Percentiles rank a stretch among this genome's conserved stretches.
These are phyloP conservation scores for Rubia peregrina DNA, from an alignment of 305 asterid genomes.

Conservation along the genomic window DNA sequence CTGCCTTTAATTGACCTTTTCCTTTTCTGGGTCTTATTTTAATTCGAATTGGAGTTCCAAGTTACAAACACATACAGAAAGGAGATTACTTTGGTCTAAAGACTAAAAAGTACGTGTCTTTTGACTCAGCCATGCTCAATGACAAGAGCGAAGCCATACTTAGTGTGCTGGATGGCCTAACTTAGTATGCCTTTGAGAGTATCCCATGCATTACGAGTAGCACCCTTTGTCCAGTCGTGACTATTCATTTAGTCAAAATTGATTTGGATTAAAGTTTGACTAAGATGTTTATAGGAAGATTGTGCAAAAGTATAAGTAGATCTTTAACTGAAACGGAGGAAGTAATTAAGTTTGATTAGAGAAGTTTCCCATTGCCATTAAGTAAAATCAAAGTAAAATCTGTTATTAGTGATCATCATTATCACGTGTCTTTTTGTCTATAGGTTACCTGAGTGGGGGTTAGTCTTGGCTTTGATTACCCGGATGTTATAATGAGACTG, in stretches of 20 bases:
- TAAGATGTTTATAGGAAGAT: no score
- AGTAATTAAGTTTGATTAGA: neutral
- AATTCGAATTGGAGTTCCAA: neutral
- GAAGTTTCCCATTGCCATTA: neutral
- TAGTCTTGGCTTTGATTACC: neutral
- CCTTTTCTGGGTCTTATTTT: neutral
- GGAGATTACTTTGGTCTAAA: conserved; percentile 1
- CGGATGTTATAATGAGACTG: neutral
- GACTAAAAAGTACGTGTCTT: neutral
- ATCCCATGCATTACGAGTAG: neutral
- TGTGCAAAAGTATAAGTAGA: neutral
- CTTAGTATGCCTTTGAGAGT: neutral
- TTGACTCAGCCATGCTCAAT: conserved; percentile 5
- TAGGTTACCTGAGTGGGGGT: neutral
- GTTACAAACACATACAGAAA: neutral
- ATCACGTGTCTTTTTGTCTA: neutral
- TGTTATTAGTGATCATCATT: neutral
- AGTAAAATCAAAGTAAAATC: conserved; percentile 1
- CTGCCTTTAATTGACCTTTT: conserved; percentile 1
- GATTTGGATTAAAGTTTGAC: neutral
- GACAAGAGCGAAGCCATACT: neutral
- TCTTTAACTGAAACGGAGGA: no score
- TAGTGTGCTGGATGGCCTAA: neutral
- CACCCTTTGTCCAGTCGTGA: neutral
- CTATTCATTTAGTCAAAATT: neutral